A percentile compares a stretch with the other conserved stretches of the same genome.
Evolutionary conservation across 1,284 basidiomycete species (phyloP).

Genomic region (Inonotus hispidus): DNA sequence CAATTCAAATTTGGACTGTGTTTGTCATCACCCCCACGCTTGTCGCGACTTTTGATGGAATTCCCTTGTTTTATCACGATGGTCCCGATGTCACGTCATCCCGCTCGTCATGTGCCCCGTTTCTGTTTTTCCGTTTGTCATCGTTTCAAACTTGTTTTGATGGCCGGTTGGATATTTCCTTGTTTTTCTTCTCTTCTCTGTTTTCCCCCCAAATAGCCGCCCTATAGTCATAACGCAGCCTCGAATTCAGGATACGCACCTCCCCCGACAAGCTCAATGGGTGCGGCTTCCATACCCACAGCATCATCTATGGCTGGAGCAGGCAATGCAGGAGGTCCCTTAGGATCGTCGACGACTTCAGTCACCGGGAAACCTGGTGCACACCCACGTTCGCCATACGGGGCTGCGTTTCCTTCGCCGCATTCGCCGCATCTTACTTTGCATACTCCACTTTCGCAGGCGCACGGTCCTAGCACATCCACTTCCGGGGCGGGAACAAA

Average conservation of each 20-base stretch:
- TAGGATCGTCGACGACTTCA: not conserved
- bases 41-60: not conserved
- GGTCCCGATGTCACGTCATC: not conserved
- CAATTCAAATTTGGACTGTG: not conserved
- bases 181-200: not conserved
- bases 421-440: conserved; percentile 10
- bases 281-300: not conserved
- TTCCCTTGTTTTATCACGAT: not conserved
- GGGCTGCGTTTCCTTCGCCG: not conserved
- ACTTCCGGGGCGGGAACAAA: not conserved
- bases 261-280: not conserved
- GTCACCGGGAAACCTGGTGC: not conserved
- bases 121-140: not conserved
- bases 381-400: not conserved
- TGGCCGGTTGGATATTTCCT: not conserved
- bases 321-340: not conserved
- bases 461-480: not conserved
- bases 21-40: not conserved
- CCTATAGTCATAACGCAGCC: not conserved
- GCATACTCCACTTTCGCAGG: not conserved
- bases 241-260: not conserved
- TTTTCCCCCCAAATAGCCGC: not conserved
- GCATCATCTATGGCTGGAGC: not conserved
- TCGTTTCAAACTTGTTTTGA: not conserved
- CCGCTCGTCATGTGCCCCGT: not conserved